Percentiles rank a stretch among this genome's conserved stretches.
phyloP scores from a whole-genome alignment of 768 basidiomycete species.

The Suillus placidus region DNA sequence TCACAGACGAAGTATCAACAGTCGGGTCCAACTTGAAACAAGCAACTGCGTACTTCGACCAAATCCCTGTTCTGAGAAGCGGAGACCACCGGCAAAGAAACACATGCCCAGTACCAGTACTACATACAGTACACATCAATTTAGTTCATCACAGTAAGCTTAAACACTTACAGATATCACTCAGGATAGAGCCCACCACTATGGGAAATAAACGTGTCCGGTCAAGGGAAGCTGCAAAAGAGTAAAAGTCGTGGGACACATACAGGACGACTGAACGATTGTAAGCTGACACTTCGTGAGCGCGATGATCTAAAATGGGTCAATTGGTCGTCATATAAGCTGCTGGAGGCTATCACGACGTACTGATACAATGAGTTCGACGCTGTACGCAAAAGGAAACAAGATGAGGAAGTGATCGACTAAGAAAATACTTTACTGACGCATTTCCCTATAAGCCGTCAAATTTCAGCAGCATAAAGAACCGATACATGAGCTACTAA shows the following conservation, averaged over 20 bases:
- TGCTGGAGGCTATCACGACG: conserved; percentile 24
- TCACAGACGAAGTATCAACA: not conserved
- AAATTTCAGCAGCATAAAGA: not conserved
- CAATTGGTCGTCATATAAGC: not conserved
- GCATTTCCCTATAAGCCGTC: conserved; percentile 30
- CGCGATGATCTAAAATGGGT: conserved; percentile 65
- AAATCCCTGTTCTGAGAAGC: conserved; percentile 79
- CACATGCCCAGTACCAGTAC: conserved; percentile 88
- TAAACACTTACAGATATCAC: conserved; percentile 61
- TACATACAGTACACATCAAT: conserved; percentile 39
- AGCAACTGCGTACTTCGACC: conserved; percentile 55
- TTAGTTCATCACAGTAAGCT: not conserved
- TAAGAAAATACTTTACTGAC: conserved; percentile 18
- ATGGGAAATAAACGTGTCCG: not conserved
- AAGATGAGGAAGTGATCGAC: not conserved
- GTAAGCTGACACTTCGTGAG: conserved; percentile 77
- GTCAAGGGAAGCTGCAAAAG: not conserved
- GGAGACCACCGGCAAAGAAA: conserved; percentile 79
- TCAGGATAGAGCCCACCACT: conserved; percentile 85
- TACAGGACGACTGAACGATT: conserved; percentile 81
- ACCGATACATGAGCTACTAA: conserved; percentile 34
- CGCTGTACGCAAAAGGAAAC: conserved; percentile 30
- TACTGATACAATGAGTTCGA: conserved; percentile 73
- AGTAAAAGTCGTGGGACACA: not conserved
- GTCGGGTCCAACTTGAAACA: not conserved